A percentile compares a stretch with the other conserved stretches of the same genome.
Conservation (phyloP, 805 yeast species). For the Candida tibetensis region DNA sequence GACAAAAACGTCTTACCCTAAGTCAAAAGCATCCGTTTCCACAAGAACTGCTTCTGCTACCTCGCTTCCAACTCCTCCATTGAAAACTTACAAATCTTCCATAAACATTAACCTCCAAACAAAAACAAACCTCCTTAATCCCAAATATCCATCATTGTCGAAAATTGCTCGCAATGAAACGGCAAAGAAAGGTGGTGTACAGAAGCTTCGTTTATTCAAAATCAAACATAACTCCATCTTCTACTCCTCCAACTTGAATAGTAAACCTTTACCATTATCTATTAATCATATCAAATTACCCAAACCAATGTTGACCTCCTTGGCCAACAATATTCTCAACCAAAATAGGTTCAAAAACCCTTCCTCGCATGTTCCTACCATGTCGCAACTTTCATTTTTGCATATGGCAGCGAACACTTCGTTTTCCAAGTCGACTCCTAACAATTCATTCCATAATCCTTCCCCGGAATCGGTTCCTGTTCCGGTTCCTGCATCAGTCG, state of each 20-base stretch:
- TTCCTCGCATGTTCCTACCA: not conserved
- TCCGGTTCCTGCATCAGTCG: conserved; percentile 12
- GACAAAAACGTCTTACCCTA: not conserved
- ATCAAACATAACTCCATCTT: conserved; percentile 36
- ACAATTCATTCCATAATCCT: too few relatives aligned
- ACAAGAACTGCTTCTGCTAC: conserved; percentile 12
- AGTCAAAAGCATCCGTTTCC: conserved; percentile 12
- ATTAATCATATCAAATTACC: conserved; percentile 9
- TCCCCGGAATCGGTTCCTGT: conserved; percentile 2
- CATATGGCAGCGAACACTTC: conserved; percentile 3
- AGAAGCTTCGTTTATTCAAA: conserved; percentile 34
- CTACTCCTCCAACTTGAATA: conserved; percentile 15
- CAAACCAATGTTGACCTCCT: conserved; percentile 10
- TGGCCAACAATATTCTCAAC: conserved; percentile 5
- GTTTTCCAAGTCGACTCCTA: conserved; percentile 3
- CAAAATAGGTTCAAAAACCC: not conserved
- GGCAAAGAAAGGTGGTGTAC: conserved; percentile 7
- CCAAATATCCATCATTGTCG: conserved; percentile 18
- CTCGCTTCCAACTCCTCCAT: conserved; percentile 7
- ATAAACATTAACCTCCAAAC: conserved; percentile 23
- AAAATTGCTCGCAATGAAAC: conserved; percentile 21
- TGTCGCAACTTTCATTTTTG: conserved; percentile 1
- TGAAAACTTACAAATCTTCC: conserved; percentile 12
- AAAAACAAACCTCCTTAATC: conserved; percentile 12
- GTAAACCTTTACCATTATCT: conserved; percentile 12